These are phyloP conservation scores for Podospora didyma DNA, from an alignment of 495 filamentous ascomycete genomes.

Conservation along the genomic window DNA sequence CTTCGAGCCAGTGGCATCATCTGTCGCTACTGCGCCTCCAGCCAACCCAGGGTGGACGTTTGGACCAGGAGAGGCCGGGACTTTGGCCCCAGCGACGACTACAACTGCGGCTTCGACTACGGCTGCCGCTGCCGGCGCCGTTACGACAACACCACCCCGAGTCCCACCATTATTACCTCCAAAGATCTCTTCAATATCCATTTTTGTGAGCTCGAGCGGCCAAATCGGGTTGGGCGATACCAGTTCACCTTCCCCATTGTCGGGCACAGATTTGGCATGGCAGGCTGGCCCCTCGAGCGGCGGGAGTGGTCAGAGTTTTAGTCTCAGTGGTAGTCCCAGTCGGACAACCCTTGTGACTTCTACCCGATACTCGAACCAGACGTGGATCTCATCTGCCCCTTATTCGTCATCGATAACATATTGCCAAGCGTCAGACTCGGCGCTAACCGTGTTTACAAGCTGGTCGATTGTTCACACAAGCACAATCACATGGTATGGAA, in stretches of 20 bases:
- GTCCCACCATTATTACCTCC: background rate
- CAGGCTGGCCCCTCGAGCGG: background rate
- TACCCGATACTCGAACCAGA: conserved; percentile 8
- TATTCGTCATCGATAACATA: background rate
- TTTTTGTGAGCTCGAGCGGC: background rate
- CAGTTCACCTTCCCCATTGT: background rate
- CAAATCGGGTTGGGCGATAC: background rate
- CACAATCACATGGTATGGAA: conserved; percentile 41
- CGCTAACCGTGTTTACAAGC: conserved; percentile 9
- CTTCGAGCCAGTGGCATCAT: background rate
- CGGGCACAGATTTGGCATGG: background rate
- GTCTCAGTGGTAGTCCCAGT: conserved; percentile 1
- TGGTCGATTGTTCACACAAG: conserved; percentile 42
- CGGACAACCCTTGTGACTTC: conserved; percentile 4
- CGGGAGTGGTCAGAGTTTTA: background rate
- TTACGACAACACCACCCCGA: background rate
- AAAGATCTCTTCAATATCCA: background rate
- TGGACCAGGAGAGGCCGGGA: background rate
- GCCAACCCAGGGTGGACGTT: background rate
- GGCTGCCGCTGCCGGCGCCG: background rate
- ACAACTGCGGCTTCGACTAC: background rate
- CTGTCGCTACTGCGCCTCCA: background rate
- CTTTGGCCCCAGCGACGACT: background rate
- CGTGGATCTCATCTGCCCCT: background rate
- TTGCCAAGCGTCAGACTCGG: conserved; percentile 13